These are phyloP conservation scores for Rubroboletus pulcherrimus DNA, from an alignment of 768 basidiomycete genomes.

Conservation along the genomic window DNA sequence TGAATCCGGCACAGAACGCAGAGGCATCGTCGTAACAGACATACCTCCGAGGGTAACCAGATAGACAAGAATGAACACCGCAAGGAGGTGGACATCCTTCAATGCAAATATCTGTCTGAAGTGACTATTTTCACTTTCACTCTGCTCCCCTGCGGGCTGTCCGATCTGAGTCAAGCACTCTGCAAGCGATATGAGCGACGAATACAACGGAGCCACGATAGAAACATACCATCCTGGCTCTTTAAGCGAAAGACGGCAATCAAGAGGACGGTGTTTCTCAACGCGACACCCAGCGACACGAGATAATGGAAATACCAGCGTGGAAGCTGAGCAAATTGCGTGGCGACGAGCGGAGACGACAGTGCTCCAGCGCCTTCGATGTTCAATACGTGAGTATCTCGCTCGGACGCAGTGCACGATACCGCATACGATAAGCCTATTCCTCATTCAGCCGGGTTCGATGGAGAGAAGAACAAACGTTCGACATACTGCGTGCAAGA, in stretches of 20 bases:
- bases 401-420: not conserved
- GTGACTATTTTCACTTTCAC: slow-evolving; percentile 33
- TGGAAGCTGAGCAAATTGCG: slow-evolving; percentile 65
- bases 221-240: slow-evolving; percentile 57
- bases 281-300: slow-evolving; percentile 61
- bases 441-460: not conserved
- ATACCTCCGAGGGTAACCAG: slow-evolving; percentile 46
- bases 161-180: slow-evolving; percentile 56
- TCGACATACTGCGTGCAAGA: slow-evolving; percentile 37
- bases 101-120: slow-evolving; percentile 50
- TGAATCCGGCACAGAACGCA: not conserved
- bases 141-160: slow-evolving; percentile 38
- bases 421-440: slow-evolving; percentile 32
- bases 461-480: slow-evolving; percentile 24
- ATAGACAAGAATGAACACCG: slow-evolving; percentile 65
- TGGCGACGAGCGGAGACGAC: slow-evolving; percentile 69
- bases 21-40: not conserved
- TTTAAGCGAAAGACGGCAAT: slow-evolving; percentile 62
- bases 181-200: slow-evolving; percentile 28
- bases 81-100: slow-evolving; percentile 57
- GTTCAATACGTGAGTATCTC: slow-evolving; percentile 6
- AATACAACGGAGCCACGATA: not conserved
- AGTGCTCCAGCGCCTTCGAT: slow-evolving; percentile 60
- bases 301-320: slow-evolving; percentile 82
- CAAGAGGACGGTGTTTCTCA: slow-evolving; percentile 51